A percentile compares a stretch with the other conserved stretches of the same genome.
phyloP scores from a whole-genome alignment of 768 basidiomycete genomes.

The Boletus sensibilis region DNA sequence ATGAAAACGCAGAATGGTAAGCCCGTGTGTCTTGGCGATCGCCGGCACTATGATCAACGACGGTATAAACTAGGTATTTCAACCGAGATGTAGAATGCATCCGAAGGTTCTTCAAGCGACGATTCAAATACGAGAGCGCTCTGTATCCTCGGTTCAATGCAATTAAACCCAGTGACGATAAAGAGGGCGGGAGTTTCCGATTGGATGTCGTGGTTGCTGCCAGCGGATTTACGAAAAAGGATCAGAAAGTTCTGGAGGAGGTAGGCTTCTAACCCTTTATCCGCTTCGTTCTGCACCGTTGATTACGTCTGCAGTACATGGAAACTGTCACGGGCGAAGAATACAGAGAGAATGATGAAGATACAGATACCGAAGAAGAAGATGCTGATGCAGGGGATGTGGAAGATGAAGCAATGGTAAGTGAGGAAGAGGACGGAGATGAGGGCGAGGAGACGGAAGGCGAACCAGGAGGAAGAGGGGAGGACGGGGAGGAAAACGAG shows the following conservation, averaged over 20 bases:
- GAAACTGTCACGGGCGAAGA: conserved; percentile 46
- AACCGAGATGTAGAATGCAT: conserved; percentile 98
- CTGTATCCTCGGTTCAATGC: conserved; percentile 82
- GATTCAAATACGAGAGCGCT: conserved; percentile 90
- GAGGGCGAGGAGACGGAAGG: conserved; percentile 39
- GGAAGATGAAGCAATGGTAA: conserved; percentile 31
- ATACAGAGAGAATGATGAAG: conserved; percentile 28
- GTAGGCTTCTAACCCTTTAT: conserved; percentile 44
- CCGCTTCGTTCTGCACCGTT: conserved; percentile 19
- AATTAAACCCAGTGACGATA: conserved; percentile 30
- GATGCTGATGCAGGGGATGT: conserved; percentile 40
- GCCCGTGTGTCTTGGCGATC: conserved; percentile 25
- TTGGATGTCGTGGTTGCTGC: conserved; percentile 92
- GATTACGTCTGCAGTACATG: conserved; percentile 57
- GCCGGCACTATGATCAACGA: conserved; percentile 8
- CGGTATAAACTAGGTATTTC: conserved; percentile 74
- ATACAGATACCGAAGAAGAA: conserved; percentile 36
- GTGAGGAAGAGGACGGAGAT: conserved; percentile 32
- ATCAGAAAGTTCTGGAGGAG: conserved; percentile 81
- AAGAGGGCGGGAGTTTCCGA: conserved; percentile 56
- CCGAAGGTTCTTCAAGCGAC: conserved; percentile 83
- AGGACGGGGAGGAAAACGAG: conserved; percentile 30
- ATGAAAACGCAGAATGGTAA: conserved; percentile 95
- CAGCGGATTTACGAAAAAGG: conserved; percentile 86
- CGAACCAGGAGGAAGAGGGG: conserved; percentile 38